A percentile compares a stretch with the other conserved stretches of the same genome.
Evolutionary conservation across 208 protist genomes (phyloP).

Genomic region (Acanthamoeba culbertsoni): DNA sequence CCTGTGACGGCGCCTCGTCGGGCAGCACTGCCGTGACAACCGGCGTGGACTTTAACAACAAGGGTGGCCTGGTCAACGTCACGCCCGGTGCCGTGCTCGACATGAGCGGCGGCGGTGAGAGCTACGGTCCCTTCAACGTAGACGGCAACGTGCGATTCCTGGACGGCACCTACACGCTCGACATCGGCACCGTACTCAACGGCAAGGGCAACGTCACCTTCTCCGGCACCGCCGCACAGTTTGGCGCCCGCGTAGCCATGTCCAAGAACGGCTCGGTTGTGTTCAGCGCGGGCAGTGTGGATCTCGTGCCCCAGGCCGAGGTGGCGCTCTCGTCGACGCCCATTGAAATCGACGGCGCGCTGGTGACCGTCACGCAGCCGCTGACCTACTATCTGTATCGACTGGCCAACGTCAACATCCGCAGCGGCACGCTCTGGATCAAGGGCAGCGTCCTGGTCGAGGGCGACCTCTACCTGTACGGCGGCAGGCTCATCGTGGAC

Average conservation of each 20-base stretch:
- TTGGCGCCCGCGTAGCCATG: neutral
- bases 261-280: slow-evolving; percentile 33
- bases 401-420: slow-evolving; percentile 38
- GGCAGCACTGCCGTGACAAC: neutral
- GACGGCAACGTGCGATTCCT: slow-evolving; percentile 23
- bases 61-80: slow-evolving; percentile 37
- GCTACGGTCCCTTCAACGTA: neutral
- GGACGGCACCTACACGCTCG: neutral
- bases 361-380: slow-evolving; percentile 38
- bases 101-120: neutral
- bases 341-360: slow-evolving; percentile 8
- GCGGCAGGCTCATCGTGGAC: slow-evolving; percentile 31
- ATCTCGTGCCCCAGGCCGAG: neutral
- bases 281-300: slow-evolving; percentile 25
- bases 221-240: neutral
- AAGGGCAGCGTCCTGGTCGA: slow-evolving; percentile 46
- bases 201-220: slow-evolving; percentile 13
- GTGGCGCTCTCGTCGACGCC: slow-evolving; percentile 6
- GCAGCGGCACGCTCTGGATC: slow-evolving; percentile 42
- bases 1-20: neutral
- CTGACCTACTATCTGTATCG: slow-evolving; percentile 58
- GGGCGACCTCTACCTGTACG: slow-evolving; percentile 47
- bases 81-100: neutral
- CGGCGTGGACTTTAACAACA: neutral
- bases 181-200: neutral